phyloP scores from a whole-genome alignment of 805 yeast species.

The Phaffomyces thermotolerans region DNA sequence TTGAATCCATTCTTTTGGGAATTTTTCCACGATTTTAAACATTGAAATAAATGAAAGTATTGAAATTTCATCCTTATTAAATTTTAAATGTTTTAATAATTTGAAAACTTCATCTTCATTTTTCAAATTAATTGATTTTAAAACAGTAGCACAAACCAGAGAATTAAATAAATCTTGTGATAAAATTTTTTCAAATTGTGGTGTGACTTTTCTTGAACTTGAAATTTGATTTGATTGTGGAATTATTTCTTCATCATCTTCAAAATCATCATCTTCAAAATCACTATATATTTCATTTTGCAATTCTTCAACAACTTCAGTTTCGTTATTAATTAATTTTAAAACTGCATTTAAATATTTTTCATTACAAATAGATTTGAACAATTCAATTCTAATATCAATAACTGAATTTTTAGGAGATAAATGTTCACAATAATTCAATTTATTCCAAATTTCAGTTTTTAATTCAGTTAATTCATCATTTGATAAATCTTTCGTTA shows the following conservation, averaged over 20 bases:
- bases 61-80: slow-evolving; percentile 17
- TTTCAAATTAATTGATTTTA: slow-evolving; percentile 17
- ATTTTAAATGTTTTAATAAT: slow-evolving; percentile 15
- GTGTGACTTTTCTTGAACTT: slow-evolving; percentile 7
- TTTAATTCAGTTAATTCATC: slow-evolving; percentile 20
- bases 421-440: slow-evolving; percentile 19
- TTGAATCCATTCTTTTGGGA: slow-evolving; percentile 20
- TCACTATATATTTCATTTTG: slow-evolving; percentile 7
- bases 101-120: slow-evolving; percentile 11
- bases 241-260: background rate
- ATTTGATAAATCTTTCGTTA: slow-evolving; percentile 10
- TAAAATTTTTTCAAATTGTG: slow-evolving; percentile 15
- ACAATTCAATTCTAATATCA: slow-evolving; percentile 22
- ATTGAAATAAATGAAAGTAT: slow-evolving; percentile 22
- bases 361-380: slow-evolving; percentile 24
- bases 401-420: slow-evolving; percentile 22
- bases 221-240: background rate
- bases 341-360: slow-evolving; percentile 19
- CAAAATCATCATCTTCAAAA: slow-evolving; percentile 4
- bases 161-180: slow-evolving; percentile 22
- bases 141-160: slow-evolving; percentile 17
- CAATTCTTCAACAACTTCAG: background rate
- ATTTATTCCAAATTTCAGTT: slow-evolving; percentile 20
- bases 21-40: slow-evolving; percentile 21
- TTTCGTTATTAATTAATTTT: slow-evolving; percentile 11